Percentiles rank a stretch among this genome's conserved stretches.
phyloP scores from a whole-genome alignment of 306 rosid genomes.

The Cicer arietinum region DNA sequence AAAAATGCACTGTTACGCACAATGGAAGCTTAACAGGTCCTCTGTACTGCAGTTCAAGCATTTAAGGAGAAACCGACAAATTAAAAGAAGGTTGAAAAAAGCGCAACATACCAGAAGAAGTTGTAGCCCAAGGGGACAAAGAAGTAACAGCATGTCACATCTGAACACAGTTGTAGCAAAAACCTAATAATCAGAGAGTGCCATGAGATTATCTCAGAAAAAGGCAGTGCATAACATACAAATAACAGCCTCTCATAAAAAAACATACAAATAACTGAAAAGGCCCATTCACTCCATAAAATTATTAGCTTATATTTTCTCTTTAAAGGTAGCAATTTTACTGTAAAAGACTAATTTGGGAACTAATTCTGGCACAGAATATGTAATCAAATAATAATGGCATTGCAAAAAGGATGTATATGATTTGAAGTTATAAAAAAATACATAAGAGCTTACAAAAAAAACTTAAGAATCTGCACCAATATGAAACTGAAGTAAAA shows the following conservation, averaged over 20 bases:
- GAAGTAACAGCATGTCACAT: conserved; percentile 90
- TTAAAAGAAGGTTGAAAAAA: conserved; percentile 17
- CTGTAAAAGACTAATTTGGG: conserved; percentile 3
- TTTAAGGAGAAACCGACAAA: conserved; percentile 16
- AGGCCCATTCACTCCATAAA: background rate
- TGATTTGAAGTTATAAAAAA: background rate
- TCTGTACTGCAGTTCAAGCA: conserved; percentile 17
- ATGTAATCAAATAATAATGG: conserved; percentile 30
- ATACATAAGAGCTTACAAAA: background rate
- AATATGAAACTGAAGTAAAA: conserved; percentile 40
- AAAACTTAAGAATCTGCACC: background rate
- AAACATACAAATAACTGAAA: background rate
- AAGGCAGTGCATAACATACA: conserved; percentile 6
- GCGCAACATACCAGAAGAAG: conserved; percentile 72
- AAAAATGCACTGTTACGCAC: background rate
- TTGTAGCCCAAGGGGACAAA: conserved; percentile 77
- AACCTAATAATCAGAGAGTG: conserved; percentile 62
- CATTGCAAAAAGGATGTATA: conserved; percentile 23
- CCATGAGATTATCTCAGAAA: conserved; percentile 37
- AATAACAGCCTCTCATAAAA: background rate
- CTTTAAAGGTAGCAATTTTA: conserved; percentile 12
- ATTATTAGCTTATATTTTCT: background rate
- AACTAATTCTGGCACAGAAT: background rate
- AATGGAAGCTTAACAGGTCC: conserved; percentile 17
- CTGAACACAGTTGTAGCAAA: conserved; percentile 81